These are phyloP conservation scores for Scenedesmus sp. DNA, from an alignment of 163 green algal genomes.

Conservation along the genomic window DNA sequence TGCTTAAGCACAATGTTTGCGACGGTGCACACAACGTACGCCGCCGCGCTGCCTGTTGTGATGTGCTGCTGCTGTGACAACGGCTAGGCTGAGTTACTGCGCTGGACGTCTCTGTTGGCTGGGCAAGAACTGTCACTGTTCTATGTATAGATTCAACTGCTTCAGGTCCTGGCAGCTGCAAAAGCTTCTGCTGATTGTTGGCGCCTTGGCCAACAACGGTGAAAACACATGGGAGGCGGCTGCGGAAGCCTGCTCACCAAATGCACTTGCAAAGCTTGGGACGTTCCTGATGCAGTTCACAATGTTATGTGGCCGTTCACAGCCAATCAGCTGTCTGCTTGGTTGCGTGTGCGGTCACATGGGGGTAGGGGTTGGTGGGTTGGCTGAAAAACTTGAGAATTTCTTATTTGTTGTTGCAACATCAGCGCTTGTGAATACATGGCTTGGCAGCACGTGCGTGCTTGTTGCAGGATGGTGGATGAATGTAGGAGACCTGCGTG, in stretches of 20 bases:
- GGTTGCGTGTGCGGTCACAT: background rate
- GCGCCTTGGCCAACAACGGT: background rate
- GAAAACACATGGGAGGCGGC: background rate
- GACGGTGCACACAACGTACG: background rate
- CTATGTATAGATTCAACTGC: background rate
- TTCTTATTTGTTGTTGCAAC: background rate
- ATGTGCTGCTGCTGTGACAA: background rate
- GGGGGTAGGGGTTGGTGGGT: background rate
- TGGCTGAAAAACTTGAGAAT: background rate
- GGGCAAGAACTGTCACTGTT: background rate
- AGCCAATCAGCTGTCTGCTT: background rate
- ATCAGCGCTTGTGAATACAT: background rate
- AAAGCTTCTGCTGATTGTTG: background rate
- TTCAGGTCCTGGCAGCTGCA: background rate
- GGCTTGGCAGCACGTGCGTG: background rate
- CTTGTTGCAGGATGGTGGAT: background rate
- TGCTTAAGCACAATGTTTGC: background rate
- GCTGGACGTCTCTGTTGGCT: background rate
- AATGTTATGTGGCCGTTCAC: background rate
- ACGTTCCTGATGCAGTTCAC: background rate
- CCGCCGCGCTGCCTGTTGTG: background rate
- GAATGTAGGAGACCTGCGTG: background rate
- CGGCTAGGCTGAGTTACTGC: background rate
- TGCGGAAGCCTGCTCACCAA: background rate
- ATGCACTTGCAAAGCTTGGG: background rate